Base-by-base conservation (phyloP, 495 filamentous ascomycete species). In the Achaetomiella virescens region DNA sequence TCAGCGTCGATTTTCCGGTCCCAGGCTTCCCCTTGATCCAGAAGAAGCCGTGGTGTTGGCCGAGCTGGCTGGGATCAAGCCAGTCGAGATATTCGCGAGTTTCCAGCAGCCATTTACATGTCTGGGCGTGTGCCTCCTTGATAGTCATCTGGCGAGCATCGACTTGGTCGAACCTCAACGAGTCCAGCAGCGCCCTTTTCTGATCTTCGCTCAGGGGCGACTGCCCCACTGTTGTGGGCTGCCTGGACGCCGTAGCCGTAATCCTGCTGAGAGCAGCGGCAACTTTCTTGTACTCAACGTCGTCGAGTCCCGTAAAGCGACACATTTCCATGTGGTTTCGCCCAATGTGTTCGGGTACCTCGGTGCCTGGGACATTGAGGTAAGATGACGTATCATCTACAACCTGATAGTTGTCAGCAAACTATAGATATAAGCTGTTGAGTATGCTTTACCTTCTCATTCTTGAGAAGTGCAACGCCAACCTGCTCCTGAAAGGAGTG, bases 11-110 rank as follows among this genome's bases (percentile, higher is more conserved):
- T 59, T 83, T 84, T 6, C 81, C 80, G 17, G 72, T 63, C 11
- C 78, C 80, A 4, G 80, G 77, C 40, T 83, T 81, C 2, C 80
- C 80, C 56, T 71, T 79, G 41, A 84, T 76, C 81, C 80, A 84
- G 15, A 84, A 46, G 43, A 84, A 71, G 8, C 80, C 78, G 44
- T 74, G 62, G 57, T 78, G 76, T 12, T 76, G 36, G 6, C 18
- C 3, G 11, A 72, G 29, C 31, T 71, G 64, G 6, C n/a, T 37
- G 5, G 51, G 20, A 48, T 78, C 67, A 11, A 81, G 70, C 80
- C 79, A 84, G n/a, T 64, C 51, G 10, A 52, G 17, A 54, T 78
- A 82, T n/a, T 72, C 57, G 1, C 62, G 40, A 7, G 68, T 65
- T 1, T 60, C 54, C 4, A 79, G 58, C 17, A 84, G 54, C 80